Evolutionary conservation across 768 basidiomycete genomes (phyloP).

Genomic region (Pilatotrama ljubarskyi): DNA sequence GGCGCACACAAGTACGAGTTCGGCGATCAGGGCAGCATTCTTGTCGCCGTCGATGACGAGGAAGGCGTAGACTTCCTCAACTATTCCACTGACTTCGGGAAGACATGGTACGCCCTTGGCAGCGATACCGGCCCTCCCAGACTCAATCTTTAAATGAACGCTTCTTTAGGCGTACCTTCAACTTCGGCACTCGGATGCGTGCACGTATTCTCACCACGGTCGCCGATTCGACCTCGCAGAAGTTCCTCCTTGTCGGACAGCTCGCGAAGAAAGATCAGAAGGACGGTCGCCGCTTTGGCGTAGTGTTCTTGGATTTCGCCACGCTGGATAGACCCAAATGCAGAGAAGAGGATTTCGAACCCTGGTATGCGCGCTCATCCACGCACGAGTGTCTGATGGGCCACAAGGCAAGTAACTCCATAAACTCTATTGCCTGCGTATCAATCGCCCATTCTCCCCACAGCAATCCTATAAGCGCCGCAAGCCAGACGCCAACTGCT

Average conservation of each 20-base stretch:
- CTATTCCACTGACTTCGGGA: constrained; percentile 84
- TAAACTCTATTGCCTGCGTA: background rate
- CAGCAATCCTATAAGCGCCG: constrained; percentile 94
- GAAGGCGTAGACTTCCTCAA: constrained; percentile 62
- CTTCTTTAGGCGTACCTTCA: constrained; percentile 61
- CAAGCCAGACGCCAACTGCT: constrained; percentile 82
- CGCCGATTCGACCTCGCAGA: constrained; percentile 94
- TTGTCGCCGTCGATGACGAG: constrained; percentile 86
- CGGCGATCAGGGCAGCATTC: constrained; percentile 82
- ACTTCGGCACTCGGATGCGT: constrained; percentile 69
- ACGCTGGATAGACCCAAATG: constrained; percentile 71
- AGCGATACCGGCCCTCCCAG: background rate
- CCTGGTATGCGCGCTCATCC: constrained; percentile 79
- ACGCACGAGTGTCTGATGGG: constrained; percentile 88
- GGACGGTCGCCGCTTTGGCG: constrained; percentile 59
- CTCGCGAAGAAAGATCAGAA: constrained; percentile 61
- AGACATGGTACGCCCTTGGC: constrained; percentile 62
- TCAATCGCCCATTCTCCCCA: background rate
- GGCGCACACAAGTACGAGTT: constrained; percentile 95
- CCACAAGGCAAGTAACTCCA: constrained; percentile 54
- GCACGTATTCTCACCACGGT: constrained; percentile 83
- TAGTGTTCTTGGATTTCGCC: constrained; percentile 84
- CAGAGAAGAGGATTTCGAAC: constrained; percentile 69
- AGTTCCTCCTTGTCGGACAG: constrained; percentile 87
- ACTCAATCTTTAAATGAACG: no score